Base-by-base conservation (phyloP, 805 yeast species). In the Tetrapisispora phaffii region DNA sequence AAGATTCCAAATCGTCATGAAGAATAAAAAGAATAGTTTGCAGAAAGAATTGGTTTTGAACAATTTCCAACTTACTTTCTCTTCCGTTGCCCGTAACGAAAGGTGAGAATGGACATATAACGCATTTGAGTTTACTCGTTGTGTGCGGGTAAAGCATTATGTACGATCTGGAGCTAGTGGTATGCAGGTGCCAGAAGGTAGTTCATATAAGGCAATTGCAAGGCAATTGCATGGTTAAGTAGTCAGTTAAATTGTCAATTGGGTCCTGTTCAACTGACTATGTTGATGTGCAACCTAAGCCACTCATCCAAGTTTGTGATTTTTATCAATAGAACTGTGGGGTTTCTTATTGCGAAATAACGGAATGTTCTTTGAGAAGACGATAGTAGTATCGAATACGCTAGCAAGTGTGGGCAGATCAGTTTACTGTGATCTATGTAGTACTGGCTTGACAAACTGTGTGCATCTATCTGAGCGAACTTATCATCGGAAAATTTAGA, bases 201-300 rank as follows among this genome's bases (percentile, higher is more conserved):
- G 29, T n/a, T n/a, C n/a, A n/a, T 31, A 15, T 31, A 15, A 31
- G n/a, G n/a, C 33, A 31, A 31, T 31, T 31, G 10, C 33, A 31
- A 31, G n/a, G 15, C 15, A 10, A 13, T 5, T 29, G 16, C 5
- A 13, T 29, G 15, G 12, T 5, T 29, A 29, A 15, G 32, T 13
- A 29, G 15, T 29, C 5, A 15, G 12, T 5, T 13, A 13, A 6
- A 16, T 16, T 15, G 17, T 19, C 9, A 7, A 22, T 7, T 17
- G 35, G n/a, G 2, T 16, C 37, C 9, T 17, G 4, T 5, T 31
- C 19, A 40, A 23, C 35, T 29, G 23, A 61, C 56, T 21, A 65
- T 56, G 39, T 65, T 65, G 20, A 62, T 56, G 43, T 65, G 69
- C 31, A 65, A 42, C 34, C 52, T 55, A 15, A 65, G 47, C 69